Conservation (phyloP, 2,329 filamentous ascomycete genomes). For the Uncinocarpus reesii region DNA sequence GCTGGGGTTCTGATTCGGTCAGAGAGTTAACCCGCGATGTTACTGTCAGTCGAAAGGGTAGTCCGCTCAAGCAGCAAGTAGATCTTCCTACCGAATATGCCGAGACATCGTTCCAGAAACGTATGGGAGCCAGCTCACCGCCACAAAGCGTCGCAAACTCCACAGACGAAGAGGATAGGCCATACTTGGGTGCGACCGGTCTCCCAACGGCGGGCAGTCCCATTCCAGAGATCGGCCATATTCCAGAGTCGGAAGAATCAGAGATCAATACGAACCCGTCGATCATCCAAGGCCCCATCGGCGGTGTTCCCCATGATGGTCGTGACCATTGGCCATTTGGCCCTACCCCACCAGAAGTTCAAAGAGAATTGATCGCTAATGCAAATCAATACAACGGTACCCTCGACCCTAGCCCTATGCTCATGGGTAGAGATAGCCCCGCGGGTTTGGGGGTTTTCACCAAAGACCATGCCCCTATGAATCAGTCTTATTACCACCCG, state of each 20-base stretch:
- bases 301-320: slow-evolving; percentile 42
- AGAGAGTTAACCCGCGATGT: slow-evolving; percentile 21
- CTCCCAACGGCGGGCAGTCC: slow-evolving; percentile 59
- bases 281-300: slow-evolving; percentile 63
- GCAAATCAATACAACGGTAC: slow-evolving; percentile 5
- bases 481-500: slow-evolving; percentile 55
- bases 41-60: slow-evolving; percentile 28
- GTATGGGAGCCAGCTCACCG: slow-evolving; percentile 41
- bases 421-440: slow-evolving; percentile 32
- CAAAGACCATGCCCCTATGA: slow-evolving; percentile 47
- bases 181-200: slow-evolving; percentile 58
- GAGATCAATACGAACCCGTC: slow-evolving; percentile 81
- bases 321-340: slow-evolving; percentile 48
- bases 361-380: slow-evolving; percentile 27
- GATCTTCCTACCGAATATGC: slow-evolving; percentile 28
- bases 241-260: slow-evolving; percentile 37
- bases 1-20: slow-evolving; percentile 22
- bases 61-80: slow-evolving; percentile 38
- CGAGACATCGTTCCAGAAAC: slow-evolving; percentile 31
- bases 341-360: slow-evolving; percentile 40
- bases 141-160: slow-evolving; percentile 46
- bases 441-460: slow-evolving; percentile 20
- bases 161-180: slow-evolving; percentile 33
- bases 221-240: slow-evolving; percentile 67
- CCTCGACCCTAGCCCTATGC: slow-evolving; percentile 11